phyloP scores from a whole-genome alignment of 768 basidiomycete genomes.

The Pholiota molesta region DNA sequence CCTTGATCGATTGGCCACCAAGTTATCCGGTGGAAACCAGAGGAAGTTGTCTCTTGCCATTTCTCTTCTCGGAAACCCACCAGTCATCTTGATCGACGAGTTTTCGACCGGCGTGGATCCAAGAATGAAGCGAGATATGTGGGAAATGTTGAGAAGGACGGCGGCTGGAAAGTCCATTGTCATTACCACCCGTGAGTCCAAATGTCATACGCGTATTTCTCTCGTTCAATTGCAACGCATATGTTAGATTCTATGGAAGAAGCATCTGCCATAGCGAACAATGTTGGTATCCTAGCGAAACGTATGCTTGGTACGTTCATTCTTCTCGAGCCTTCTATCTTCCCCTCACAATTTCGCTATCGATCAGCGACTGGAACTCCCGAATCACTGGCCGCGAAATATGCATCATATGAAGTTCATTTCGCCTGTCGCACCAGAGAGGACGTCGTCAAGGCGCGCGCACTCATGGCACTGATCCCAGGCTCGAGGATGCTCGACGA shows the following conservation, averaged over 20 bases:
- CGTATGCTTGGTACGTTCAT: conserved; percentile 21
- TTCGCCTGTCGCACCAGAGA: conserved; percentile 55
- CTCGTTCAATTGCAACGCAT: background rate
- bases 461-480: conserved; percentile 55
- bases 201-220: background rate
- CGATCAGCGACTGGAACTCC: conserved; percentile 14
- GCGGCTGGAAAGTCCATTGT: conserved; percentile 69
- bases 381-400: conserved; percentile 20
- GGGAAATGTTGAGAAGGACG: conserved; percentile 68
- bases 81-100: conserved; percentile 80
- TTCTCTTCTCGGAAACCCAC: conserved; percentile 56
- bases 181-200: conserved; percentile 65
- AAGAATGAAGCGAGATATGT: conserved; percentile 84
- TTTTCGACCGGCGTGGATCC: conserved; percentile 85
- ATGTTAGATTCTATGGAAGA: conserved; percentile 30
- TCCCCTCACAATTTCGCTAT: background rate
- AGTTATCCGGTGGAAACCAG: conserved; percentile 79
- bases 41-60: conserved; percentile 77
- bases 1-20: conserved; percentile 70
- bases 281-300: conserved; percentile 27
- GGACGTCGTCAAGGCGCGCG: conserved; percentile 46
- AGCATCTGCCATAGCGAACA: conserved; percentile 26
- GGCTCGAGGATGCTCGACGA: conserved; percentile 59
- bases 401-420: conserved; percentile 52
- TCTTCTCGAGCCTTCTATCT: background rate